These are phyloP conservation scores for Aeschynomene evenia DNA, from an alignment of 306 rosid genomes.

Conservation along the genomic window DNA sequence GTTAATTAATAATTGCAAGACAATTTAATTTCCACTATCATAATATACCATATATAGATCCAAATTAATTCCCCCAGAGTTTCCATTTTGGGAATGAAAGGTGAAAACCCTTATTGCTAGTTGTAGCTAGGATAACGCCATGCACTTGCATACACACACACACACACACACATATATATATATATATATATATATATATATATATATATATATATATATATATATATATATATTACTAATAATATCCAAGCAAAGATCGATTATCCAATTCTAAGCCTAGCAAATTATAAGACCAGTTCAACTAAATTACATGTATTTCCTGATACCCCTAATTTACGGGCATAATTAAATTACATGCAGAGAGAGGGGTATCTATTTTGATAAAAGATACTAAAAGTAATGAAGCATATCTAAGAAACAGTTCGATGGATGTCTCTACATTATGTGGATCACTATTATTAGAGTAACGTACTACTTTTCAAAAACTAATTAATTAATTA, in stretches of 20 bases:
- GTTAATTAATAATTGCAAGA: neutral
- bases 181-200: too few species aligned
- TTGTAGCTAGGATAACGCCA: too few species aligned
- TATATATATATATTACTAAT: slow-evolving; percentile 6
- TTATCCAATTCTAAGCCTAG: neutral
- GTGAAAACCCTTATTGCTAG: neutral
- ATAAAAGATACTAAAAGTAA: neutral
- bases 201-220: too few species aligned
- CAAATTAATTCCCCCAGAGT: neutral
- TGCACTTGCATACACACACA: too few species aligned
- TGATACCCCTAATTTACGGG: neutral
- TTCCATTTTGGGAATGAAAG: slow-evolving; percentile 1
- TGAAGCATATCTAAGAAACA: neutral
- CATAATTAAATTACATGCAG: too few species aligned
- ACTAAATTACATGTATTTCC: neutral
- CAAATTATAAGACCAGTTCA: neutral
- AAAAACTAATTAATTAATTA: too few species aligned
- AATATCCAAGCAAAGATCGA: slow-evolving; percentile 20
- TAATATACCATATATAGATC: neutral
- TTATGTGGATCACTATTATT: too few species aligned
- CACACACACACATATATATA: too few species aligned
- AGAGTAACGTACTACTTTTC: too few species aligned
- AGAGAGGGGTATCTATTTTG: neutral
- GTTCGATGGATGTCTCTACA: neutral
- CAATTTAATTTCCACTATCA: neutral